Evolutionary conservation across 2,329 filamentous ascomycete genomes (phyloP), one percentile per base, ranked within the genome.

Genomic region (Fusarium sp.): DNA sequence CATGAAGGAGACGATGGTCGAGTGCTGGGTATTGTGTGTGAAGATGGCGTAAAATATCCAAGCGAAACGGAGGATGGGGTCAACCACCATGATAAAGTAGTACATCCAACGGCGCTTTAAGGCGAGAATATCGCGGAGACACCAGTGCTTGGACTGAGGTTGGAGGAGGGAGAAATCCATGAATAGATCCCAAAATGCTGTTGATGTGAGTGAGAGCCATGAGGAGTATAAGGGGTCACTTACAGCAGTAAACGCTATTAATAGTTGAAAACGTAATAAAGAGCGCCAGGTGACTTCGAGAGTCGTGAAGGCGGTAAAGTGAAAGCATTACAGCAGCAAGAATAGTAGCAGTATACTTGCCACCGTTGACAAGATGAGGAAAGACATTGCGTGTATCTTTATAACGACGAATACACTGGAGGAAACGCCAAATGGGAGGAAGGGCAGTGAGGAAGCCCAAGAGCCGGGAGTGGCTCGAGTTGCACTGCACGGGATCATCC

Each of bases 101-200:
- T 99, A 99, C 42, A 90, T 83, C 90, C 92, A 96, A 4, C 86
- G 84, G 11, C 85, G 84, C 76, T 95, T 95, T 74, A 96, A 91
- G 0, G 90, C 93, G 0, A 96, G 85, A 8, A 92, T 90, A 63
- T 95, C 88, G 6, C 96, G 90, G 10, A 97, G 86, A 53, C 90
- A 84, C 2, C 82, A 86, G 70, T 91, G 83, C 10, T 87, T 86
- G 0, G 92, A 87, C 60, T 90, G 88, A 0, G 91, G 85, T 73
- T 97, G 93, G 3, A 95, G 86, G n/a, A 97, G 84, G 63, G 91
- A 96, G 86, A 96, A 98, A 79, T 99, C 96, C 92, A 98, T 97
- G 69, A 93, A 89, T 2, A 99, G 82, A 77, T 99, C 96, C 96
- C 96, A 99, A 42, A 97, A 86, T 9, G 90, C 88, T 90, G 59